phyloP scores from a whole-genome alignment of 768 basidiomycete genomes.

The Megacollybia marginata region DNA sequence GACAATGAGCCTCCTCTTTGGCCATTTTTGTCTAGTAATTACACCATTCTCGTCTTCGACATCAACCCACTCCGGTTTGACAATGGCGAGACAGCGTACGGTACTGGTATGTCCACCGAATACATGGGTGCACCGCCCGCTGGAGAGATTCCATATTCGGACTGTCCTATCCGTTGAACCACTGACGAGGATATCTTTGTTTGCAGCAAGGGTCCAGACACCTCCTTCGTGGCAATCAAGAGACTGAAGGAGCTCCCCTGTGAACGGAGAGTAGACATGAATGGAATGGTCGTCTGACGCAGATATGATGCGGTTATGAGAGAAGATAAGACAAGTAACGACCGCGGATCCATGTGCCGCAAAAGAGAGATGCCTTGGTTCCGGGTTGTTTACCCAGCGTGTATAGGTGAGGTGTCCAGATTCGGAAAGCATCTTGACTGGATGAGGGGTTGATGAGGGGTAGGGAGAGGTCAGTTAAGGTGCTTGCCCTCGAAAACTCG shows the following conservation, averaged over 20 bases:
- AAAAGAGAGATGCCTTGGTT: slow-evolving; percentile 75
- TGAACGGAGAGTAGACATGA: slow-evolving; percentile 85
- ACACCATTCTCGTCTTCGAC: slow-evolving; percentile 57
- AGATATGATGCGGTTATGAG: slow-evolving; percentile 89
- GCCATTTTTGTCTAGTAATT: slow-evolving; percentile 62
- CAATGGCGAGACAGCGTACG: slow-evolving; percentile 91
- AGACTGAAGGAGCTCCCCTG: slow-evolving; percentile 65
- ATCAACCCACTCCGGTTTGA: slow-evolving; percentile 85
- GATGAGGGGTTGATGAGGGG: slow-evolving; percentile 71
- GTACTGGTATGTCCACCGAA: slow-evolving; percentile 97
- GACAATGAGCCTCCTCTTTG: slow-evolving; percentile 61
- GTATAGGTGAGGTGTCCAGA: slow-evolving; percentile 75
- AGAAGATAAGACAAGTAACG: slow-evolving; percentile 94
- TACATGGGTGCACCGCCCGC: slow-evolving; percentile 80
- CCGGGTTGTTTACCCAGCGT: slow-evolving; percentile 69
- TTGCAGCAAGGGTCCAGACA: slow-evolving; percentile 95
- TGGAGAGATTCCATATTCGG: slow-evolving; percentile 81
- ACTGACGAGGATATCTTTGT: slow-evolving; percentile 81
- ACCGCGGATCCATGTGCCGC: slow-evolving; percentile 84
- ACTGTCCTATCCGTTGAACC: slow-evolving; percentile 93
- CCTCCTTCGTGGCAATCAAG: slow-evolving; percentile 92
- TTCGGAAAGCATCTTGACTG: slow-evolving; percentile 90
- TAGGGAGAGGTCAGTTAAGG: slow-evolving; percentile 21
- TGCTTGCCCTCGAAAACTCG: slow-evolving; percentile 15
- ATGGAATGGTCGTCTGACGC: slow-evolving; percentile 97